These are phyloP conservation scores for Isabelozyma rhagii DNA, from an alignment of 805 yeast species.

Conservation along the genomic window DNA sequence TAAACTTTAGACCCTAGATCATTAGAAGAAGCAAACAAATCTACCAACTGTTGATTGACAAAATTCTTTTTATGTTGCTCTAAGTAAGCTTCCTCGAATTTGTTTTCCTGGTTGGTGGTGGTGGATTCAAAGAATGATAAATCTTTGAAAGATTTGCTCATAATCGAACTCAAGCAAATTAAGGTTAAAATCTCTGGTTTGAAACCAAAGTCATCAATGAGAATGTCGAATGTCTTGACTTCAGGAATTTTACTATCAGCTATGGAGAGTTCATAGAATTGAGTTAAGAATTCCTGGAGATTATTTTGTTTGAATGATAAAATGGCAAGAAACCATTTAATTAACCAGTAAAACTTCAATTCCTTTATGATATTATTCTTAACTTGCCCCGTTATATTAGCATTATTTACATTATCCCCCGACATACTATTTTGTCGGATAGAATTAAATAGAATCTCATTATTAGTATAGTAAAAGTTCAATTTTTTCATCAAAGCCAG, in stretches of 20 bases:
- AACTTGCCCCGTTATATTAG: background rate
- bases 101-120: background rate
- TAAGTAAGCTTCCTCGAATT: background rate
- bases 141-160: constrained; percentile 26
- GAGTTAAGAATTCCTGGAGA: constrained; percentile 20
- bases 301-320: constrained; percentile 22
- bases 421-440: background rate
- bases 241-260: background rate
- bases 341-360: constrained; percentile 16
- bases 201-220: constrained; percentile 4
- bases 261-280: constrained; percentile 15
- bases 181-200: constrained; percentile 18
- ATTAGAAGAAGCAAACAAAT: constrained; percentile 13
- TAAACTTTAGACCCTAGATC: constrained; percentile 14
- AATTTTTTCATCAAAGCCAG: constrained; percentile 13
- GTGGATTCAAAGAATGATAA: constrained; percentile 14
- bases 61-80: constrained; percentile 6
- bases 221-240: background rate
- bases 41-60: constrained; percentile 13
- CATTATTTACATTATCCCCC: background rate
- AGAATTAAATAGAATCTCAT: constrained; percentile 11
- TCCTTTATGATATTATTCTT: constrained; percentile 10
- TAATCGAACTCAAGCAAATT: constrained; percentile 21
- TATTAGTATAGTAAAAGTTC: constrained; percentile 18
- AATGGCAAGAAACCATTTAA: constrained; percentile 18